phyloP scores from a whole-genome alignment of 257 asterid genomes.

The Leptodermis oblonga region DNA sequence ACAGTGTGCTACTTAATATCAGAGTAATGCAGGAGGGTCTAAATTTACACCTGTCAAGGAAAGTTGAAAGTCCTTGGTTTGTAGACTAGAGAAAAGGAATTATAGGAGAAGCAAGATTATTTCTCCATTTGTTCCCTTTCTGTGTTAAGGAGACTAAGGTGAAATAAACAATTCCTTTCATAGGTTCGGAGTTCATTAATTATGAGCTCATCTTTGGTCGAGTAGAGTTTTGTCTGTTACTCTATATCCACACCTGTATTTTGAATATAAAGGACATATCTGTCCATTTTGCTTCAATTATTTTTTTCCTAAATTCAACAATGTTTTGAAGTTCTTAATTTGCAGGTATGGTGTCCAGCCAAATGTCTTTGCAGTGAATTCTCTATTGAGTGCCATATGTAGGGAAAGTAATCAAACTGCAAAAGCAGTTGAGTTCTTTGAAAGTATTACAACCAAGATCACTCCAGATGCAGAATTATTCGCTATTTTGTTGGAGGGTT shows the following conservation, averaged over 20 bases:
- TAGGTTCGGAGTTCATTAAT: no score
- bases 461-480: constrained; percentile 60
- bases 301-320: not conserved
- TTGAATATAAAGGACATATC: not conserved
- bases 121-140: no score
- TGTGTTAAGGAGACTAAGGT: no score
- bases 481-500: constrained; percentile 67
- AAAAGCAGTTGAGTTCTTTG: constrained; percentile 56
- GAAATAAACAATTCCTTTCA: no score
- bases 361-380: constrained; percentile 55
- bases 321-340: constrained; percentile 30
- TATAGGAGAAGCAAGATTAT: no score
- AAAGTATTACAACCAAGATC: constrained; percentile 44
- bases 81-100: no score
- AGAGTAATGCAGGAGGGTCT: no score
- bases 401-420: no score
- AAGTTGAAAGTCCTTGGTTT: not conserved
- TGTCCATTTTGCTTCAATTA: not conserved
- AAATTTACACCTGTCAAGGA: not conserved
- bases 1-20: not conserved
- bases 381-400: no score
- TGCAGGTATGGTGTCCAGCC: constrained; percentile 66
- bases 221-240: not conserved
- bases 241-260: not conserved
- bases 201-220: no score